phyloP scores from a whole-genome alignment of 2,329 filamentous ascomycete species.

The Hypoxylon sp. region DNA sequence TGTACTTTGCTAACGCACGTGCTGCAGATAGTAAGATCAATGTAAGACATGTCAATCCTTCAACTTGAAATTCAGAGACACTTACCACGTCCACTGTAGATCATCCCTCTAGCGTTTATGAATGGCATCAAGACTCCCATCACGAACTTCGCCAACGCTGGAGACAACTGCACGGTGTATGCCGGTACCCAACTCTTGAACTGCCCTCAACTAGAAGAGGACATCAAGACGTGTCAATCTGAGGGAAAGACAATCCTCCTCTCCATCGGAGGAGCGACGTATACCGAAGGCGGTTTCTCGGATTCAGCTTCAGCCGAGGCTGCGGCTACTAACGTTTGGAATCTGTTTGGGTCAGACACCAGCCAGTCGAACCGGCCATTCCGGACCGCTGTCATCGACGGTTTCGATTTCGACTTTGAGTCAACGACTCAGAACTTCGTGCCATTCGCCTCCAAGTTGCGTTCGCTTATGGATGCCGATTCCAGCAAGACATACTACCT shows the following conservation, averaged over 20 bases:
- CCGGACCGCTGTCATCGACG: conserved; percentile 75
- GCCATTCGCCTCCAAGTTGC: conserved; percentile 72
- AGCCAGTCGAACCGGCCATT: conserved; percentile 73
- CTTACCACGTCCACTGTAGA: conserved; percentile 55
- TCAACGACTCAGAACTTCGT: conserved; percentile 70
- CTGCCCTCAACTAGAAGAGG: conserved; percentile 74
- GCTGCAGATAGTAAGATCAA: conserved; percentile 62
- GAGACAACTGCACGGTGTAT: conserved; percentile 73
- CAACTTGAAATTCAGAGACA: conserved; percentile 6
- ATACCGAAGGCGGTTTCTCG: conserved; percentile 76
- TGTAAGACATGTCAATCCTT: conserved; percentile 52
- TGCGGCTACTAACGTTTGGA: conserved; percentile 76
- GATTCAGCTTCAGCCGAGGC: conserved; percentile 65
- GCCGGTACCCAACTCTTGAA: conserved; percentile 69
- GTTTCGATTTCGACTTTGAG: conserved; percentile 85
- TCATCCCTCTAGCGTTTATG: conserved; percentile 76
- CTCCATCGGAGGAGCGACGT: conserved; percentile 79
- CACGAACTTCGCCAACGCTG: conserved; percentile 76
- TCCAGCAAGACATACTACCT: conserved; percentile 70
- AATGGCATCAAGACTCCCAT: conserved; percentile 67
- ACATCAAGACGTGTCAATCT: conserved; percentile 73
- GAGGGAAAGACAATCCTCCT: conserved; percentile 79
- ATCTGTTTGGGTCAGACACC: conserved; percentile 75
- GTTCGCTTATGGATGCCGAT: conserved; percentile 67
- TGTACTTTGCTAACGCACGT: conserved; percentile 37